Percentiles rank a stretch among this genome's conserved stretches.
Evolutionary conservation across 495 filamentous ascomycete genomes (phyloP).

Genomic region (Letharia lupina): DNA sequence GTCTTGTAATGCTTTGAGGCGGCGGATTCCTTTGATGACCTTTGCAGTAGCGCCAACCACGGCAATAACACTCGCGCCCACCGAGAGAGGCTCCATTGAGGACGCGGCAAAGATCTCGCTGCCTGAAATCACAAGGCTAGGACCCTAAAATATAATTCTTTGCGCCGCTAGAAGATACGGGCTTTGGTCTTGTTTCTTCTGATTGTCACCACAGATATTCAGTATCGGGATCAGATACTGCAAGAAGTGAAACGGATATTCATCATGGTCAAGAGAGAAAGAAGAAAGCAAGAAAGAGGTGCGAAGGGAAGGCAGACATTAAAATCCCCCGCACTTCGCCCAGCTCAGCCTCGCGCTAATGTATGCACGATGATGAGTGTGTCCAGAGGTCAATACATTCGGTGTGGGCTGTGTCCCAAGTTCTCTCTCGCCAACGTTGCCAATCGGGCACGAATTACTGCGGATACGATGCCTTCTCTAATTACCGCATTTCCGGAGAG

Average conservation of each 20-base stretch:
- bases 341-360: background rate
- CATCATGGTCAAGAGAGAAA: background rate
- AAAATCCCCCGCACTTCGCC: background rate
- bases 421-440: too few relatives aligned
- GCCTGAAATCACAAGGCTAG: background rate
- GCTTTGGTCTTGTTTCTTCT: too few relatives aligned
- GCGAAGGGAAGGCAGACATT: background rate
- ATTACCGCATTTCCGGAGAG: too few relatives aligned
- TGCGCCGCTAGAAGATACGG: too few relatives aligned
- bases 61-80: constrained; percentile 6
- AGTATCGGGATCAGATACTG: background rate
- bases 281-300: background rate
- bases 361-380: background rate
- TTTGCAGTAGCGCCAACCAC: constrained; percentile 9
- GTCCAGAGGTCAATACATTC: background rate
- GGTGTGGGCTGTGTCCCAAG: background rate
- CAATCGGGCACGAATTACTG: too few relatives aligned
- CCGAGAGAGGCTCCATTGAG: constrained; percentile 9
- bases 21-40: background rate
- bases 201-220: background rate
- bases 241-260: background rate
- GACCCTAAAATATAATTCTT: background rate
- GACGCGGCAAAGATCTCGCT: background rate
- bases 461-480: too few relatives aligned
- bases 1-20: background rate